A percentile compares a stretch with the other conserved stretches of the same genome.
Evolutionary conservation across 768 basidiomycete species (phyloP).

Genomic region (Chlorophyllum brunneum): DNA sequence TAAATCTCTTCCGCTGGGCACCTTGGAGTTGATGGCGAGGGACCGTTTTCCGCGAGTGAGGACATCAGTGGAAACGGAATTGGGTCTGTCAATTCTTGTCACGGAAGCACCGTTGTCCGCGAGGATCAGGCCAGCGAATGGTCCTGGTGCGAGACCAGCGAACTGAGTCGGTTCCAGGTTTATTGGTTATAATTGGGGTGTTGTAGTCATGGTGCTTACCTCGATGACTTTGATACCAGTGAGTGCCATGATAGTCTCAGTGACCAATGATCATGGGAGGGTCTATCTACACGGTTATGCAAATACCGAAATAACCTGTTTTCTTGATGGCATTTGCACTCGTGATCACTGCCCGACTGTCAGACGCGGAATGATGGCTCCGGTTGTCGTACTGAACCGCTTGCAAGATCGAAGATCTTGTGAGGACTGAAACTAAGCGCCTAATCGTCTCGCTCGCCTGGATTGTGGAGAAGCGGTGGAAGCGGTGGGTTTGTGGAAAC

Average conservation of each 20-base stretch:
- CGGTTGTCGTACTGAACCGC: neutral
- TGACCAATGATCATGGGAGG: neutral
- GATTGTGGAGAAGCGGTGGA: neutral
- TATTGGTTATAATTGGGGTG: neutral
- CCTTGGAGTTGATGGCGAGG: conserved; percentile 66
- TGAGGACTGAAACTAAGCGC: no score
- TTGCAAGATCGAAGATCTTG: neutral
- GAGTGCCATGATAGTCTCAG: conserved; percentile 37
- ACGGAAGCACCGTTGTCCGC: conserved; percentile 80
- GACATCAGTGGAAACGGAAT: conserved; percentile 36
- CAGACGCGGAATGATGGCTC: neutral
- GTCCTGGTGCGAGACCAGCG: conserved; percentile 78
- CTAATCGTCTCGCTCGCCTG: neutral
- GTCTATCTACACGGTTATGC: conserved; percentile 18
- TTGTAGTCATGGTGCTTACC: conserved; percentile 21
- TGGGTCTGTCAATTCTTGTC: conserved; percentile 64
- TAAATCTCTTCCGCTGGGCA: conserved; percentile 49
- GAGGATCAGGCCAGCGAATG: conserved; percentile 73
- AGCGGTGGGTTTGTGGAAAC: neutral
- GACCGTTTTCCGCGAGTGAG: conserved; percentile 76
- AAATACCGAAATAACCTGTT: conserved; percentile 6
- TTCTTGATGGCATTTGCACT: conserved; percentile 5
- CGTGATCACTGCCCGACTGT: neutral
- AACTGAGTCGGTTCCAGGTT: conserved; percentile 48
- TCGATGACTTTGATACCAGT: conserved; percentile 49